Base-by-base conservation (phyloP, 805 yeast species). In the Yarrowia sp. region DNA sequence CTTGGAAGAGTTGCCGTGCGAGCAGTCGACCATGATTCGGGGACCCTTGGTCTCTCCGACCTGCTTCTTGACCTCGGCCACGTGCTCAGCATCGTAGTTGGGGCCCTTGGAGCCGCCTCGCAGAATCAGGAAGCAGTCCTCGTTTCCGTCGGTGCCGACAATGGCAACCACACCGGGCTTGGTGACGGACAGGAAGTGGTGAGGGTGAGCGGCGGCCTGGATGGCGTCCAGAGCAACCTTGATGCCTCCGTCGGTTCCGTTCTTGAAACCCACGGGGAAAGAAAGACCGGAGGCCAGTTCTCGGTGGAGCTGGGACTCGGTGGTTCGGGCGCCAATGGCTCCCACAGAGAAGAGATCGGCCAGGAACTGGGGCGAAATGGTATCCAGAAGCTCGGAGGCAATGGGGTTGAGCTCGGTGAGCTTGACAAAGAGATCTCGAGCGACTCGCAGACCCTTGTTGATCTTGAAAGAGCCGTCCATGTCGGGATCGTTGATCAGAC, bases 301-400 rank as follows among this genome's bases (percentile, higher is more conserved):
- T 79, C 99, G 89, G 80, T 94, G 99, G 68, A 94, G 86, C 82
- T 94, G 99, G 48, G 97, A 92, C 82, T 94, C 99, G 48, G 99
- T 94, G 56, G 99, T 94, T 84, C 99, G 89, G 48, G 99, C 99
- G 75, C 99, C 99, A 78, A 94, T 93, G 61, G 99, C 99, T 76
- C 99, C 99, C 67, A 95, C 86, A 35, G 97, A 90, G 85, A 94
- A 89, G 73, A 94, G 86, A 79, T 94, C 99, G 64, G 95, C 87
- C 75, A 94, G 84, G 81, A 90, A 94, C 83, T 94, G 97, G 1
- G 99, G 99, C 15, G 97, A 92, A 72, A 95, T 94, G 36, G 98
- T 94, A 80, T 94, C 99, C 77, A 94, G 86, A 97, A 94, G 94
- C 82, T 94, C 99, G 70, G 96, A 91, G 36, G 97, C 98, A 78